These are phyloP conservation scores for Paramecium sexaurelia DNA, from an alignment of 73 alveolate species.

Conservation along the genomic window DNA sequence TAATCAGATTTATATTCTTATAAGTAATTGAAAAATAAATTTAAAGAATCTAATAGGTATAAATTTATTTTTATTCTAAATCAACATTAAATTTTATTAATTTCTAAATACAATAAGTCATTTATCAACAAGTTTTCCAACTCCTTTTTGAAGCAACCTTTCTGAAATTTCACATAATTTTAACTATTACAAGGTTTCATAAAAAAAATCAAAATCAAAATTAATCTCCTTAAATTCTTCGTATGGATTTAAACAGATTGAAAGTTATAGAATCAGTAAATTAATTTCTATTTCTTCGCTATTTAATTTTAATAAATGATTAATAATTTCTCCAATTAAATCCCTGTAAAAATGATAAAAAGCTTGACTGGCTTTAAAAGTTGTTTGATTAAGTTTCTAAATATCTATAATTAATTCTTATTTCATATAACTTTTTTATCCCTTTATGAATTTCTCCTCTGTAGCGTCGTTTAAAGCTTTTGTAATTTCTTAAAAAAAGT, in stretches of 20 bases:
- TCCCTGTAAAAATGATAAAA: constrained; percentile 45
- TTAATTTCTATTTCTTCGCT: constrained; percentile 18
- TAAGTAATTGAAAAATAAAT: too few species aligned
- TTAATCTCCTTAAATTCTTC: constrained; percentile 48
- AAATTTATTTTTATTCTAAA: too few species aligned
- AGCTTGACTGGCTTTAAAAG: not conserved
- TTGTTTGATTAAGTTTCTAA: not conserved
- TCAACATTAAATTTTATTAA: too few species aligned
- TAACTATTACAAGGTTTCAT: constrained; percentile 11
- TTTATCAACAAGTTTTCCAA: too few species aligned
- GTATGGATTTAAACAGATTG: constrained; percentile 62
- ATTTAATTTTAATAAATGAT: not conserved
- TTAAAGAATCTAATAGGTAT: too few species aligned
- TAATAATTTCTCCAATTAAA: constrained; percentile 48
- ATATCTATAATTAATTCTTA: not conserved
- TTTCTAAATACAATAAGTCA: too few species aligned
- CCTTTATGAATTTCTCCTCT: not conserved
- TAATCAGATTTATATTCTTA: too few species aligned
- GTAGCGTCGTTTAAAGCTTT: not conserved
- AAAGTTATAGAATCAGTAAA: constrained; percentile 10
- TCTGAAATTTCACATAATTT: constrained; percentile 44
- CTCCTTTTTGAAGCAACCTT: not conserved
- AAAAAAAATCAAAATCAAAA: constrained; percentile 58
- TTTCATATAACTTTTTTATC: not conserved
- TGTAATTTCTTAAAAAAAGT: not conserved